phyloP scores from a whole-genome alignment of 495 filamentous ascomycete genomes.

The Penicillium canescens region DNA sequence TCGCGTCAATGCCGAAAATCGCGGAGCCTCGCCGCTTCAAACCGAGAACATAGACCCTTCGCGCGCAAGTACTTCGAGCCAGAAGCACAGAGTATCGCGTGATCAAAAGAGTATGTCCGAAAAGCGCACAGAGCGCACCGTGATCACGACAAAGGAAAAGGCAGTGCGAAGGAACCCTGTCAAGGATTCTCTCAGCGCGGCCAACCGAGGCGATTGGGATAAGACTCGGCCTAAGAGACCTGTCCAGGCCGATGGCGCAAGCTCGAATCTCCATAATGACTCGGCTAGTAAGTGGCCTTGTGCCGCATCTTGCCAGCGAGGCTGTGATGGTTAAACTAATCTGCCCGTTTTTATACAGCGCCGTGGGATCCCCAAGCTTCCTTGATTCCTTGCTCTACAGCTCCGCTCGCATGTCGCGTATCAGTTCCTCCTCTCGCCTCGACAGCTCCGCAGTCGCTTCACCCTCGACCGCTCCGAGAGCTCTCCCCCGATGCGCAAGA shows the following conservation, averaged over 20 bases:
- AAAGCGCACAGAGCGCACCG: conserved; percentile 43
- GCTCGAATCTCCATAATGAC: conserved; percentile 41
- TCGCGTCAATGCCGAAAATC: conserved; percentile 46
- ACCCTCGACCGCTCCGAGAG: conserved; percentile 69
- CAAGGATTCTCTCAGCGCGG: conserved; percentile 51
- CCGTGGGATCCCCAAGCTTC: conserved; percentile 84
- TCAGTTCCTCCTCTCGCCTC: conserved; percentile 81
- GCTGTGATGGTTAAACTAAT: conserved; percentile 19
- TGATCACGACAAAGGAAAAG: conserved; percentile 66
- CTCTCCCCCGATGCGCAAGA: conserved; percentile 82
- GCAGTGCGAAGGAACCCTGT: conserved; percentile 64
- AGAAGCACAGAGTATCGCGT: conserved; percentile 33
- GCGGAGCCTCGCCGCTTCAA: conserved; percentile 35
- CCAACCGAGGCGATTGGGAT: conserved; percentile 46
- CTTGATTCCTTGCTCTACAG: conserved; percentile 80
- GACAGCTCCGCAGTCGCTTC: conserved; percentile 65
- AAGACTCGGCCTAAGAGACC: conserved; percentile 41
- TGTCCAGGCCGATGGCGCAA: conserved; percentile 38
- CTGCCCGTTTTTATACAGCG: conserved; percentile 30
- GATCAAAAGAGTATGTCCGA: conserved; percentile 35
- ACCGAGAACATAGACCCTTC: conserved; percentile 35
- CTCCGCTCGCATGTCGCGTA: conserved; percentile 82
- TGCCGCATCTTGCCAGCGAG: neutral
- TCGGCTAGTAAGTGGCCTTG: conserved; percentile 29
- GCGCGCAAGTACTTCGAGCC: conserved; percentile 37